Base-by-base conservation (phyloP, 2,329 filamentous ascomycete genomes). In the Pyrenochaeta sp. region DNA sequence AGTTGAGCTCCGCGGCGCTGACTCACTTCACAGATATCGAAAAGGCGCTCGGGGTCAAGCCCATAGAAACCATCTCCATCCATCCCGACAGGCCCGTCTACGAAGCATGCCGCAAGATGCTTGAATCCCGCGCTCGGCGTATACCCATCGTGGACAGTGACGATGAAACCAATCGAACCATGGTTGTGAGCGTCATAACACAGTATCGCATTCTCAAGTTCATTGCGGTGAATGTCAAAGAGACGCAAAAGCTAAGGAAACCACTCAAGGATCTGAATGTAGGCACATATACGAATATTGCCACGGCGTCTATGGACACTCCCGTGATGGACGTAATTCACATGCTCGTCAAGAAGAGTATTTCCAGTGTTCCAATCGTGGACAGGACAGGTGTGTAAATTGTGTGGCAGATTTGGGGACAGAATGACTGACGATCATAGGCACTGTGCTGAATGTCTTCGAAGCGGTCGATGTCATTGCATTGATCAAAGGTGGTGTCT, bases 181-280 rank as follows among this genome's bases (percentile, higher is more conserved):
- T 93, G 75, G 91, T 99, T 13, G 89, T 99, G 49, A 96, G 91
- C 61, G 94, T 99, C 49, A 89, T 99, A 46, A 99, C 94, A 0
- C 94, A 99, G 72, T 99, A 99, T 73, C 88, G 95, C 45, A 97
- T 99, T 60, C 83, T 99, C 54, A 99, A 99, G 71, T 99, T 99
- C 71, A 95, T 99, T 51, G 92, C 94, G 8, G 93, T 99, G 72
- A 99, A 99, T 72, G 85, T 89, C 27, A 85, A 87, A 60, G 89
- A 96, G 67, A 96, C 93, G 4, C 87, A 95, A 60, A 83, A 91
- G 66, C 76, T 99, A 49, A 89, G 90, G 67, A 96, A 96, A 74
- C 87, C 90, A 7, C 79, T 99, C 43, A 83, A 84, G 48, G 91
- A 96, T 51, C 82, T 97, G 13, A 84, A 85, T 18, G 79, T 99